These are phyloP conservation scores for Corchorus capsularis DNA, from an alignment of 345 rosid genomes.

Conservation along the genomic window DNA sequence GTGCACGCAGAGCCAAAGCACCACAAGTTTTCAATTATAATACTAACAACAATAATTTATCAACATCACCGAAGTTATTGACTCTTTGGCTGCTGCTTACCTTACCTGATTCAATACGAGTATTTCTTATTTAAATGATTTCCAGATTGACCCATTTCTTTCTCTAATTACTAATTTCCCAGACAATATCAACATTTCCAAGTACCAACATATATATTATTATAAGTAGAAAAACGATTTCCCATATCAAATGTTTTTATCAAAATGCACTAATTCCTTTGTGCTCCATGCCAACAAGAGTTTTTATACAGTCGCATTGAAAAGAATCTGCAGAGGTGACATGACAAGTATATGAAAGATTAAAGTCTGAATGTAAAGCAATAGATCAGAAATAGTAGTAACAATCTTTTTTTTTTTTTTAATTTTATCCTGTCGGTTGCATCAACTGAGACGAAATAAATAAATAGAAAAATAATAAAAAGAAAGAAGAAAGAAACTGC, in stretches of 20 bases:
- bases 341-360: not conserved
- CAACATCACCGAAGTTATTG: not conserved
- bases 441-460: not conserved
- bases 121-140: not conserved
- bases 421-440: not conserved
- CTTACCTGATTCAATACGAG: not conserved
- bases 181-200: not conserved
- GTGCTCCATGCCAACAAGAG: too few species aligned
- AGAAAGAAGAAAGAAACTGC: not conserved
- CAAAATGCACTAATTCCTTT: not conserved
- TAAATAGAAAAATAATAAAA: too few species aligned
- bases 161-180: not conserved
- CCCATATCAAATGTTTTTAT: too few species aligned
- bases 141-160: not conserved
- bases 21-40: slow-evolving; percentile 2
- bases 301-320: too few species aligned
- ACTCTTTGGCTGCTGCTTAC: not conserved
- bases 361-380: not conserved
- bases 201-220: too few species aligned
- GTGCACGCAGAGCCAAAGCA: not conserved
- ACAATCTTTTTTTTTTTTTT: too few species aligned
- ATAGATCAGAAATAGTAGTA: not conserved
- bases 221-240: too few species aligned
- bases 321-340: not conserved
- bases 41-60: not conserved